These are phyloP conservation scores for Neurospora sp. DNA, from an alignment of 495 filamentous ascomycete genomes.

Conservation along the genomic window DNA sequence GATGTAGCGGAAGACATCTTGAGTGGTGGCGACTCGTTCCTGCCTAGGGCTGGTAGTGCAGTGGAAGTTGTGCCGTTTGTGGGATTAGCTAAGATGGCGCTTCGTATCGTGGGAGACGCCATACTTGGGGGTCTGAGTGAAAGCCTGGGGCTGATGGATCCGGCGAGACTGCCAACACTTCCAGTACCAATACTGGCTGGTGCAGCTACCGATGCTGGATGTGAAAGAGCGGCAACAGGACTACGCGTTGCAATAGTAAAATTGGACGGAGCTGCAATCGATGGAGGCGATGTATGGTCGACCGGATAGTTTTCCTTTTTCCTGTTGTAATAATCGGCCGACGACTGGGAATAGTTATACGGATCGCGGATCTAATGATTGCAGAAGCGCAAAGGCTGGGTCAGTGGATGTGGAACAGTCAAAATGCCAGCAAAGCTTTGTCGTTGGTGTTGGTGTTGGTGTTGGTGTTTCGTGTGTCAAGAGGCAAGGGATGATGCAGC, in stretches of 20 bases:
- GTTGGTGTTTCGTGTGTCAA: conserved; percentile 2
- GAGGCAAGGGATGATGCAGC: background rate
- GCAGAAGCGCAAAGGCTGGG: conserved; percentile 9
- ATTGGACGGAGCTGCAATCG: conserved; percentile 21
- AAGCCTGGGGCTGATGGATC: conserved; percentile 38
- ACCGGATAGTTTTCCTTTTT: conserved; percentile 8
- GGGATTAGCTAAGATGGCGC: conserved; percentile 31
- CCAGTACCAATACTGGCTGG: background rate
- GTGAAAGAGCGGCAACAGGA: conserved; percentile 38
- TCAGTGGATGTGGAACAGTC: conserved; percentile 10
- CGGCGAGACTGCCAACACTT: conserved; percentile 12
- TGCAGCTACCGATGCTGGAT: conserved; percentile 36
- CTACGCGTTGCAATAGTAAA: conserved; percentile 44
- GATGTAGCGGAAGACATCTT: conserved; percentile 18
- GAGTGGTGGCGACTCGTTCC: conserved; percentile 34
- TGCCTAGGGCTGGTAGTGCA: conserved; percentile 27
- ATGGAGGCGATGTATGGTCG: conserved; percentile 43
- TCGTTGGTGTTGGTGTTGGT: background rate
- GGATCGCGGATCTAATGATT: conserved; percentile 39
- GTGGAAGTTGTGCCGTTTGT: conserved; percentile 29
- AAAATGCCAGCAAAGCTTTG: background rate
- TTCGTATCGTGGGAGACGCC: conserved; percentile 38
- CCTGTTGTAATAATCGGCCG: conserved; percentile 42
- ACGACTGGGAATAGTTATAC: conserved; percentile 35
- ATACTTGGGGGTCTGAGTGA: conserved; percentile 41